These are phyloP conservation scores for Stachybotrys chlorohalonatus DNA, from an alignment of 2,329 filamentous ascomycete species.

Conservation along the genomic window DNA sequence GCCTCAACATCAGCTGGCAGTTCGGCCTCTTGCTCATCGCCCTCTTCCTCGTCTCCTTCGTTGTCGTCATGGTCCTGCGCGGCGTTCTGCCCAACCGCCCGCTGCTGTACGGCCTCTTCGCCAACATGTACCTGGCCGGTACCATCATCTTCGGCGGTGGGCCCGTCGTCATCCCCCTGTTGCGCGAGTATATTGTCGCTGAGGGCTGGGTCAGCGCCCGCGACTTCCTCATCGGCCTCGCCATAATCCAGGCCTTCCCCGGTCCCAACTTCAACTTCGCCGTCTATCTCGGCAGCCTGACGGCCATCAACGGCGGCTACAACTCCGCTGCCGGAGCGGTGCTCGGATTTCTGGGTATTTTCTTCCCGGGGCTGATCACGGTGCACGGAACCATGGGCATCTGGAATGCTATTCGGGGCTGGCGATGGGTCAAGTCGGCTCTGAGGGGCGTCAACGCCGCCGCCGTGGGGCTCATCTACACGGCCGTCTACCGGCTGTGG, in stretches of 20 bases:
- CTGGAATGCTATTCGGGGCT: conserved; percentile 38
- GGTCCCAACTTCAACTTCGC: conserved; percentile 37
- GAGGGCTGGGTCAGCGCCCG: conserved; percentile 62
- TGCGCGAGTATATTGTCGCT: conserved; percentile 53
- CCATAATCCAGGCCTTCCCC: conserved; percentile 62
- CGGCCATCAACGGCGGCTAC: conserved; percentile 26
- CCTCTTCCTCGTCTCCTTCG: conserved; percentile 43
- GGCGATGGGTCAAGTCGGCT: conserved; percentile 32
- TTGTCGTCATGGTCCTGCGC: conserved; percentile 44
- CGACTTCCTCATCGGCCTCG: conserved; percentile 65
- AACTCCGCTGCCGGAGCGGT: conserved; percentile 31
- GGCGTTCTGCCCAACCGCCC: conserved; percentile 29
- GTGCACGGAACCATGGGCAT: conserved; percentile 39
- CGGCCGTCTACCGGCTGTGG: conserved; percentile 52
- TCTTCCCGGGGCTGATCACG: conserved; percentile 34
- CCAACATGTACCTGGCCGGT: conserved; percentile 65
- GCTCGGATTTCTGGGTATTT: conserved; percentile 40
- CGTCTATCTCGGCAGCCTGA: conserved; percentile 43
- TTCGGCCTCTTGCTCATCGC: conserved; percentile 25
- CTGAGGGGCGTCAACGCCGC: conserved; percentile 47
- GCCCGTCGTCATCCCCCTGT: conserved; percentile 54
- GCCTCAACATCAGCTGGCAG: conserved; percentile 27
- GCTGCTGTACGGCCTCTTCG: conserved; percentile 51
- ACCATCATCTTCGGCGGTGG: conserved; percentile 60
- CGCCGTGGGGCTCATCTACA: conserved; percentile 51